Evolutionary conservation across 2,329 filamentous ascomycete species (phyloP), one percentile per base, ranked within the genome.

Genomic region (Exophiala dermatitidis): DNA sequence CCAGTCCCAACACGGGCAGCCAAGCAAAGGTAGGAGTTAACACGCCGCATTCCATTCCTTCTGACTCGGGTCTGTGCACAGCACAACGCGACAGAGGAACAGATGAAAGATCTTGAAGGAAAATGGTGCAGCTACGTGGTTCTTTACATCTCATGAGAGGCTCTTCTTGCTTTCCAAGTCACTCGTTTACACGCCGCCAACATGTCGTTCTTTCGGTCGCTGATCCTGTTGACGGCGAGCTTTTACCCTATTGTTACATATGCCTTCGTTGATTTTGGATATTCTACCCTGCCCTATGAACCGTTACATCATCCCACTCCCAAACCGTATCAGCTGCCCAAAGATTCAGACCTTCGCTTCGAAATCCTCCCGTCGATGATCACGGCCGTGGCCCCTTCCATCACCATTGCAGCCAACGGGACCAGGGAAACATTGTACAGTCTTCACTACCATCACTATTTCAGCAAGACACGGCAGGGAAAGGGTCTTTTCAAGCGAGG

Each of bases 371-470:
- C 57, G 8, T 61, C 56, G 5, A 56, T 60, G 57, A 56, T 60
- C 48, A 62, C 55, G 37, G 60, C 60, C 9, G 53, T 62, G 5
- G 53, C 60, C 4, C 57, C 58, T 9, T 52, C 51, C 30, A 48
- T 62, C 33, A 58, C 48, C 12, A 33, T 54, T 9, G 48, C 50
- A 8, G 32, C 50, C 26, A 57, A 62, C 41, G 57, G 60, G 5
- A 48, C 54, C 5, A 43, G 33, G 8, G 43, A 60, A n/a, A 62
- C 51, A 2, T 43, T 57, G 26, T 60, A 59, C 51, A 62, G 60
- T 36, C 49, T 62, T 10, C 57, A 59, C 34, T 61, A 54, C 45
- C 56, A 61, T 32, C 51, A 57, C 36, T 51, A 58, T 29, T 57
- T 57, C 31, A 49, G 40, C 5, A 54, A 48, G 40, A 60, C 57